Conservation (phyloP, 805 yeast genomes). For the Torulaspora delbrueckii region DNA sequence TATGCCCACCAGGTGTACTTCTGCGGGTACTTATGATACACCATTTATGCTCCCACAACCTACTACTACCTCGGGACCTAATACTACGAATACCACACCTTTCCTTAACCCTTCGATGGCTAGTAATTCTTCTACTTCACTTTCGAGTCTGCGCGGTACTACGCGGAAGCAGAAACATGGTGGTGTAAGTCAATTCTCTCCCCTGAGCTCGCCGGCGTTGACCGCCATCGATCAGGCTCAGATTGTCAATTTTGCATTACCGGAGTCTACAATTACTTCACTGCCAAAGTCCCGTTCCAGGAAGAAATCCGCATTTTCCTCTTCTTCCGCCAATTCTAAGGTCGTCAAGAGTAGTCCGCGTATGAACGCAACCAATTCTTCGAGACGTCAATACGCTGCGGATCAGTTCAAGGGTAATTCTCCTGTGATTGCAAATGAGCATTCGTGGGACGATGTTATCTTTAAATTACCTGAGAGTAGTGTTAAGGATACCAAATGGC, state of each 20-base stretch:
- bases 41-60: conserved; percentile 14
- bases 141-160: conserved; percentile 32
- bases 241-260: conserved; percentile 19
- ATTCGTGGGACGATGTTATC: conserved; percentile 28
- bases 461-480: conserved; percentile 30
- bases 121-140: conserved; percentile 2
- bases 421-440: conserved; percentile 3
- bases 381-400: conserved; percentile 15
- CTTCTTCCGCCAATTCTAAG: conserved; percentile 14
- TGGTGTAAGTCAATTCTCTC: conserved; percentile 22
- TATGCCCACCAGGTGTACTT: conserved; percentile 33
- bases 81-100: conserved; percentile 8
- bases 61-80: conserved; percentile 3
- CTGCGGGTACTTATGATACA: conserved; percentile 15
- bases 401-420: conserved; percentile 13
- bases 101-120: conserved; percentile 35
- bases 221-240: conserved; percentile 37
- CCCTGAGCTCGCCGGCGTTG: conserved; percentile 67
- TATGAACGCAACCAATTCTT: conserved; percentile 16
- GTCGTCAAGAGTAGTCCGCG: conserved; percentile 34
- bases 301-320: conserved; percentile 1
- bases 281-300: conserved; percentile 21
- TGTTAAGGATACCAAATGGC: conserved; percentile 1
- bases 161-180: conserved; percentile 10
- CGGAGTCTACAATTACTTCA: conserved; percentile 23